These are phyloP conservation scores for Bretschneidera sinensis DNA, from an alignment of 345 rosid genomes.

Conservation along the genomic window DNA sequence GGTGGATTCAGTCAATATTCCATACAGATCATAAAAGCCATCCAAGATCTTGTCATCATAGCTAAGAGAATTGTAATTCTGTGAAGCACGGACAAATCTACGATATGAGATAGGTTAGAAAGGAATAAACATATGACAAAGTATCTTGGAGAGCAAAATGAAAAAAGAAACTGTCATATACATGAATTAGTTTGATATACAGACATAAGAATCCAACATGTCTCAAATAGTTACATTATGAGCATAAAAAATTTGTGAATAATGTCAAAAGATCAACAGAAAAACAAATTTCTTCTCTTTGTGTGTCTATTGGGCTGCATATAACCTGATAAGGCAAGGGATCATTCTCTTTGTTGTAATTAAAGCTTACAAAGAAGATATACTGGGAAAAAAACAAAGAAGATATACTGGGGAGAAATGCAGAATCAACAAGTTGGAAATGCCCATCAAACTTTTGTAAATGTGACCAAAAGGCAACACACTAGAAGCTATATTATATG, in stretches of 20 bases:
- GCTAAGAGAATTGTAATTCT: conserved; percentile 90
- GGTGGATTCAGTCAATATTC: conserved; percentile 46
- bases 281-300: too few relatives aligned
- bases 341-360: not conserved
- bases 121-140: conserved; percentile 26
- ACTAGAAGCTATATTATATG: too few relatives aligned
- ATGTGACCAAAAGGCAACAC: not conserved
- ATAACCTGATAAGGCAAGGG: not conserved
- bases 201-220: not conserved
- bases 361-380: not conserved
- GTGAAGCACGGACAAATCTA: conserved; percentile 62
- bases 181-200: not conserved
- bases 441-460: too few relatives aligned
- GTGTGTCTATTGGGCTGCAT: not conserved
- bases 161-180: not conserved
- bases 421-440: conserved; percentile 2
- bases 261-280: not conserved
- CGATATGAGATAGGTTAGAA: conserved; percentile 54
- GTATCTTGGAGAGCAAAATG: conserved; percentile 12
- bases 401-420: not conserved
- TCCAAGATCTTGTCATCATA: conserved; percentile 95
- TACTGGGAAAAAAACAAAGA: too few relatives aligned
- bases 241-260: not conserved
- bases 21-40: conserved; percentile 89
- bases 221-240: not conserved